Percentiles rank a stretch among this genome's conserved stretches.
Conservation (phyloP, 2,329 filamentous ascomycete species). For the Clarireedia sp. region DNA sequence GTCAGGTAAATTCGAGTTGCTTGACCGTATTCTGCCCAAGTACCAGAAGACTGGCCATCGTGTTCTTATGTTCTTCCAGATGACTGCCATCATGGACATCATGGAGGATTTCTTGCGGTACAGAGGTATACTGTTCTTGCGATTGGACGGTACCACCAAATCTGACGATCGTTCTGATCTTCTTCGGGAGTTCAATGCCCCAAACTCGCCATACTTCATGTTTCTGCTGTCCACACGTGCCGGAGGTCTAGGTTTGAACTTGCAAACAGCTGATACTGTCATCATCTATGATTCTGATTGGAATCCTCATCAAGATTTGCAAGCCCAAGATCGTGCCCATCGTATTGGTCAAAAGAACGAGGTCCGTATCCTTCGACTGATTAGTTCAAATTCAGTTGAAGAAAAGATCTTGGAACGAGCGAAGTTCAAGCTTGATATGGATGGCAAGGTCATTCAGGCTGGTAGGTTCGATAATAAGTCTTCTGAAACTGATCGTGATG, state of each 20-base stretch:
- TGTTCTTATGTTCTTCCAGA: constrained; percentile 99
- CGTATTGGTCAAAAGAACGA: constrained; percentile 99
- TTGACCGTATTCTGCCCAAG: constrained; percentile 88
- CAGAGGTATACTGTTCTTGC: constrained; percentile 75
- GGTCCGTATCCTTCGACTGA: constrained; percentile 89
- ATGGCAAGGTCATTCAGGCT: constrained; percentile 98
- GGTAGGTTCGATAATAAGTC: constrained; percentile 99
- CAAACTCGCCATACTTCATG: constrained; percentile 88
- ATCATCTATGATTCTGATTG: constrained; percentile 99
- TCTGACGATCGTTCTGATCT: constrained; percentile 93
- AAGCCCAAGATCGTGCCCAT: constrained; percentile 98
- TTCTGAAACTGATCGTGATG: constrained; percentile 95
- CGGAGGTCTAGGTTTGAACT: constrained; percentile 91
- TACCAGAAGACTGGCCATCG: constrained; percentile 87
- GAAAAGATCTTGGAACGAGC: constrained; percentile 97
- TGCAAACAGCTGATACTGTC: constrained; percentile 97
- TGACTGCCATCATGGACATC: constrained; percentile 99
- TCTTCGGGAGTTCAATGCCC: constrained; percentile 80
- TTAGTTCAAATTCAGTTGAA: constrained; percentile 94
- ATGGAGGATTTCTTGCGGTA: constrained; percentile 97
- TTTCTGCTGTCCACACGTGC: constrained; percentile 98
- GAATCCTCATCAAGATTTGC: constrained; percentile 98
- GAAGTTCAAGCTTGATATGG: constrained; percentile 97
- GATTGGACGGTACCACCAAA: constrained; percentile 93
- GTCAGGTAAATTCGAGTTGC: constrained; percentile 90